phyloP scores from a whole-genome alignment of 768 basidiomycete species.

The Thelephora ganbajun region DNA sequence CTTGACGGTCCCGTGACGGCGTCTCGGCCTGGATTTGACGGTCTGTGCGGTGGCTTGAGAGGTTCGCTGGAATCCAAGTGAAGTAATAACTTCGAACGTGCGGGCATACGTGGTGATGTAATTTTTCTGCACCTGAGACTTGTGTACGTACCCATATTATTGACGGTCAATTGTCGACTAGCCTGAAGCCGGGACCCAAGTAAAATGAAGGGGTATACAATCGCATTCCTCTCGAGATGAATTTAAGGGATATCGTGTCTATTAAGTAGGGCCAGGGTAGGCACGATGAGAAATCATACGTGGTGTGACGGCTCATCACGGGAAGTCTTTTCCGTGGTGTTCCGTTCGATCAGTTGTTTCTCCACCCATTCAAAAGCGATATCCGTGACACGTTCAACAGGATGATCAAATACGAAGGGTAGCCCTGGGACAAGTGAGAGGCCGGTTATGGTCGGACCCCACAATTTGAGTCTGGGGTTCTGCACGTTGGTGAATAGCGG shows the following conservation, averaged over 20 bases:
- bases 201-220: too few relatives aligned
- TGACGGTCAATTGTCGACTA: too few relatives aligned
- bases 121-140: too few relatives aligned
- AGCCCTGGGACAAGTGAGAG: slow-evolving; percentile 60
- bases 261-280: background rate
- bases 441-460: slow-evolving; percentile 69
- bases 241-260: background rate
- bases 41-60: too few relatives aligned
- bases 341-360: slow-evolving; percentile 32
- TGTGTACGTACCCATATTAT: too few relatives aligned
- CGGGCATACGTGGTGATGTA: too few relatives aligned
- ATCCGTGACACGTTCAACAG: slow-evolving; percentile 61
- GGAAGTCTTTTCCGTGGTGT: slow-evolving; percentile 16
- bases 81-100: too few relatives aligned
- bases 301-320: too few relatives aligned
- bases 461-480: slow-evolving; percentile 44
- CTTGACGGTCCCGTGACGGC: background rate
- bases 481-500: slow-evolving; percentile 46
- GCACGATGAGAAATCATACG: too few relatives aligned
- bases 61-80: too few relatives aligned
- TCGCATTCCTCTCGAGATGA: background rate
- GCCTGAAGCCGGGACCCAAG: too few relatives aligned
- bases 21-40: background rate
- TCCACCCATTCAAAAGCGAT: slow-evolving; percentile 58
- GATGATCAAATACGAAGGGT: slow-evolving; percentile 69